Conservation (phyloP, 2,329 filamentous ascomycete genomes). For the Aspergillus tanneri region DNA sequence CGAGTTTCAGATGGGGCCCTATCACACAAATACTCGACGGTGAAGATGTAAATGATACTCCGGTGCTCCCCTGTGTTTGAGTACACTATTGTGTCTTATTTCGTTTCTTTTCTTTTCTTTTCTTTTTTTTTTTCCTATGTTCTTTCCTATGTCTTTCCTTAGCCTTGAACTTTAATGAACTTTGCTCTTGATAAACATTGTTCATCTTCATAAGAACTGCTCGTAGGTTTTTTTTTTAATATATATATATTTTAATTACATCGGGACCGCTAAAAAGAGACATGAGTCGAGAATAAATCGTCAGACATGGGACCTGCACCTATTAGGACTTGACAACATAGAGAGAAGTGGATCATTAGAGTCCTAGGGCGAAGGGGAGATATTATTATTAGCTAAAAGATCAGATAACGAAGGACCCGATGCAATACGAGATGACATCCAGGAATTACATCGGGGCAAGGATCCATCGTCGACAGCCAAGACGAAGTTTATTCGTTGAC, state of each 20-base stretch:
- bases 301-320: background rate
- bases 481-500: constrained; percentile 15
- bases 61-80: constrained; percentile 37
- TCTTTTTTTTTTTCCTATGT: constrained; percentile 13
- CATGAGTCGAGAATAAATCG: background rate
- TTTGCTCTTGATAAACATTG: background rate
- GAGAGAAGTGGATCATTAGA: constrained; percentile 3
- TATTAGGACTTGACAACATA: background rate
- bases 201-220: background rate
- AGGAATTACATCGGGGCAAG: constrained; percentile 10
- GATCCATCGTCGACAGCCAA: constrained; percentile 14
- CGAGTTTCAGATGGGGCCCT: constrained; percentile 27
- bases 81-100: constrained; percentile 28
- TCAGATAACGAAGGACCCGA: constrained; percentile 23
- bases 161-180: constrained; percentile 24
- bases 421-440: constrained; percentile 7
- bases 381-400: constrained; percentile 19
- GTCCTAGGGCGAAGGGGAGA: background rate
- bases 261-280: background rate
- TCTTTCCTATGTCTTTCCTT: constrained; percentile 18
- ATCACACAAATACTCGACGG: constrained; percentile 28
- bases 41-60: constrained; percentile 48
- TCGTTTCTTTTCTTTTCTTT: constrained; percentile 10
- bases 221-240: background rate
- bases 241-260: background rate